Evolutionary conservation across 495 filamentous ascomycete species (phyloP).

Genomic region (Halenospora varia): DNA sequence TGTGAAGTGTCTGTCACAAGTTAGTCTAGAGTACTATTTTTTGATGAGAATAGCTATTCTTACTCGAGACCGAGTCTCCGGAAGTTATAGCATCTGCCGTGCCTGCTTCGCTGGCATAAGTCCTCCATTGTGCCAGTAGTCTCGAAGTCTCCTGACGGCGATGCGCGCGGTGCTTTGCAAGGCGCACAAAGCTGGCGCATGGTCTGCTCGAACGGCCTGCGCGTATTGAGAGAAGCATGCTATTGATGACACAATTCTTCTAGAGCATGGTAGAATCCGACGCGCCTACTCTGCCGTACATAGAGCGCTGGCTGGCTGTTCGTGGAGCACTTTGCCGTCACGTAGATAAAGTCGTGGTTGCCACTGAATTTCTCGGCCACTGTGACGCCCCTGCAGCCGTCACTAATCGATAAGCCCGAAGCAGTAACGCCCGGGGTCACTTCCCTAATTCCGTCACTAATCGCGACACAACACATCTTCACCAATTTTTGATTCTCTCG

Average conservation of each 20-base stretch:
- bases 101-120: constrained; percentile 16
- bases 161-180: constrained; percentile 26
- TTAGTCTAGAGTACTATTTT: too few relatives aligned
- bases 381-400: neutral
- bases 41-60: constrained; percentile 11
- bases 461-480: neutral
- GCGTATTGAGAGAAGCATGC: constrained; percentile 25
- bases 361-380: neutral
- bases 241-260: constrained; percentile 5
- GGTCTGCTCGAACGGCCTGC: constrained; percentile 22
- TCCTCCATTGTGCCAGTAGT: constrained; percentile 15
- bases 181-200: constrained; percentile 19
- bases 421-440: neutral
- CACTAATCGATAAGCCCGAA: constrained; percentile 6
- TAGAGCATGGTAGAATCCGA: constrained; percentile 14
- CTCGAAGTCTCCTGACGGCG: constrained; percentile 7
- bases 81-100: neutral
- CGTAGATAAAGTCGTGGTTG: neutral
- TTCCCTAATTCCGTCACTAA: neutral
- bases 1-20: constrained; percentile 9
- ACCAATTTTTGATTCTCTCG: neutral
- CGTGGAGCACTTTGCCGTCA: too few relatives aligned
- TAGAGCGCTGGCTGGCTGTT: neutral
- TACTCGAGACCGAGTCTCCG: constrained; percentile 23
- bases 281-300: constrained; percentile 1